Conservation (phyloP, 208 protist species). For the Trypanosoma cruzi region DNA sequence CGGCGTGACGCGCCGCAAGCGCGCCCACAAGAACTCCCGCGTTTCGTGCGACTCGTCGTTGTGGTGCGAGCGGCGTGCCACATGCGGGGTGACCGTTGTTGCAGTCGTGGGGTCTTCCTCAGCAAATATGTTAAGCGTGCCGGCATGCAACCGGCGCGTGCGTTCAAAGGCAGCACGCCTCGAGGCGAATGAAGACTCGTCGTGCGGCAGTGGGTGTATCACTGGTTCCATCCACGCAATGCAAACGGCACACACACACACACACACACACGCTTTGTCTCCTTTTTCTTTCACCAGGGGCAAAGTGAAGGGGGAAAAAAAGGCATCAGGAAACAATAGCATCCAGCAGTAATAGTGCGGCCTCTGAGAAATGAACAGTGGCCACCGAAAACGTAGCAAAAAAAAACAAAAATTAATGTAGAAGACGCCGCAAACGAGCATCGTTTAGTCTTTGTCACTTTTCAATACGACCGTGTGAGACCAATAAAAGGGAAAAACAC, state of each 20-base stretch:
- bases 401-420: not conserved
- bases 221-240: slow-evolving; percentile 9
- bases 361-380: not conserved
- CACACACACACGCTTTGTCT: too few species aligned
- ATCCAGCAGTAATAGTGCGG: too few species aligned
- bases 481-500: not conserved
- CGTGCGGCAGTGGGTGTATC: slow-evolving; percentile 13
- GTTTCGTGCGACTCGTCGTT: slow-evolving; percentile 63
- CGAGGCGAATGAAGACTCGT: slow-evolving; percentile 1
- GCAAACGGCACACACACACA: not conserved
- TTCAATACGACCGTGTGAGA: not conserved
- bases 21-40: slow-evolving; percentile 51
- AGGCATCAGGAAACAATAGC: not conserved
- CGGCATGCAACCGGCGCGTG: slow-evolving; percentile 22
- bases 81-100: not conserved
- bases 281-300: not conserved
- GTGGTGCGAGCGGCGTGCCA: slow-evolving; percentile 24
- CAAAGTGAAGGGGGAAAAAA: not conserved
- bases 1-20: slow-evolving; percentile 48
- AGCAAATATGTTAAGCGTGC: slow-evolving; percentile 37
- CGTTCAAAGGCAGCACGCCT: slow-evolving; percentile 14
- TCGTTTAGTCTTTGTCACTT: not conserved
- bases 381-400: not conserved
- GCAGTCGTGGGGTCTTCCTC: not conserved
- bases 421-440: not conserved